These are phyloP conservation scores for Westerdykella aurantiaca DNA, from an alignment of 2,329 filamentous ascomycete genomes.

Conservation along the genomic window DNA sequence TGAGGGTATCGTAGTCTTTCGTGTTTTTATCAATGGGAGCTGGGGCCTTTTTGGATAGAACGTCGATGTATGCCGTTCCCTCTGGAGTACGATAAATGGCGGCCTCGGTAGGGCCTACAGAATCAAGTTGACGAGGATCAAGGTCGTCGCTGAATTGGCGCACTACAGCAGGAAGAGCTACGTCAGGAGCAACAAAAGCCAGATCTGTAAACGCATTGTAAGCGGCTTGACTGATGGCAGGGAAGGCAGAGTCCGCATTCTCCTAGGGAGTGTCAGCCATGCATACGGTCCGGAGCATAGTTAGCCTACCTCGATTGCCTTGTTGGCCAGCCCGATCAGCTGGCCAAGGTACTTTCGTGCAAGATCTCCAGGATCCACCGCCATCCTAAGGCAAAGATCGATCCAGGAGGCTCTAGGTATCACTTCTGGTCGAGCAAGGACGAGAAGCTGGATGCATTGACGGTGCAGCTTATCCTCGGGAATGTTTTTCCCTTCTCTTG, in stretches of 20 bases:
- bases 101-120: conserved; percentile 78
- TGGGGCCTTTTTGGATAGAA: conserved; percentile 75
- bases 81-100: conserved; percentile 90
- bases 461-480: conserved; percentile 51
- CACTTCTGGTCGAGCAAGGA: conserved; percentile 71
- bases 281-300: conserved; percentile 9
- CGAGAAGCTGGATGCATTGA: conserved; percentile 71
- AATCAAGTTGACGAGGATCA: conserved; percentile 60
- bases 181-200: conserved; percentile 84
- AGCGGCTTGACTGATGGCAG: conserved; percentile 60
- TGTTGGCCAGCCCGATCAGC: conserved; percentile 63
- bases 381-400: conserved; percentile 71
- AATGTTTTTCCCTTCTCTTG: conserved; percentile 41
- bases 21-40: conserved; percentile 76
- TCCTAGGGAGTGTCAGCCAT: conserved; percentile 10
- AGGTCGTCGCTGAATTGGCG: conserved; percentile 69
- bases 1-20: conserved; percentile 91
- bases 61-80: conserved; percentile 82
- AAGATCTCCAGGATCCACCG: conserved; percentile 75
- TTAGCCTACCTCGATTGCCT: conserved; percentile 50
- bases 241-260: conserved; percentile 19
- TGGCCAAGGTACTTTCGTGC: conserved; percentile 58
- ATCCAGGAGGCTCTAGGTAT: conserved; percentile 83
- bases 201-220: conserved; percentile 83
- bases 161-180: conserved; percentile 70